A percentile compares a stretch with the other conserved stretches of the same genome.
phyloP scores from a whole-genome alignment of 768 basidiomycete genomes.

The Termitomyces sp. region DNA sequence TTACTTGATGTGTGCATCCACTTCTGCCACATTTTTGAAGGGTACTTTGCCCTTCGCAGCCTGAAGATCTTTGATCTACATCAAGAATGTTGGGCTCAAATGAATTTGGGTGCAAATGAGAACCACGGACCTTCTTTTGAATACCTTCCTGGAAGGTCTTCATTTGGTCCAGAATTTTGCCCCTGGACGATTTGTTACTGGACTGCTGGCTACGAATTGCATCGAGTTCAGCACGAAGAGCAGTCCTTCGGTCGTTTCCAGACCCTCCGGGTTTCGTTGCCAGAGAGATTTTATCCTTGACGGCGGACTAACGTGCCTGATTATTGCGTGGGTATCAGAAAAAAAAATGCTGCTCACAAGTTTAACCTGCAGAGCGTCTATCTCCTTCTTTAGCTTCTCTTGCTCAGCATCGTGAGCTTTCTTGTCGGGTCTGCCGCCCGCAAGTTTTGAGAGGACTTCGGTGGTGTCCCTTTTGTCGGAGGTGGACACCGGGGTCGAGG shows the following conservation, averaged over 20 bases:
- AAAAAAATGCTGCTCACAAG: slow-evolving; percentile 52
- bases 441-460: slow-evolving; percentile 28
- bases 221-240: slow-evolving; percentile 79
- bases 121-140: slow-evolving; percentile 64
- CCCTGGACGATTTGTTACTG: slow-evolving; percentile 61
- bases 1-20: slow-evolving; percentile 84
- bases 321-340: slow-evolving; percentile 4
- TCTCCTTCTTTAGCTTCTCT: slow-evolving; percentile 74
- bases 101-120: background rate
- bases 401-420: slow-evolving; percentile 81
- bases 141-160: slow-evolving; percentile 73
- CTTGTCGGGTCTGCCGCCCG: slow-evolving; percentile 77
- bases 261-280: slow-evolving; percentile 50
- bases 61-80: slow-evolving; percentile 82
- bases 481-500: slow-evolving; percentile 40
- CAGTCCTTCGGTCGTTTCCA: slow-evolving; percentile 65
- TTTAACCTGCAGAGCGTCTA: slow-evolving; percentile 76
- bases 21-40: slow-evolving; percentile 79
- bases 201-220: slow-evolving; percentile 74
- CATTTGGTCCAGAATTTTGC: slow-evolving; percentile 73
- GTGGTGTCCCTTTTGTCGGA: slow-evolving; percentile 39
- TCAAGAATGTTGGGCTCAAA: slow-evolving; percentile 1
- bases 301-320: slow-evolving; percentile 41
- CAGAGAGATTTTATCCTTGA: slow-evolving; percentile 72
- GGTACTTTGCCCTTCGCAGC: slow-evolving; percentile 69